Evolutionary conservation across 177 flowering plant species (phyloP).

Genomic region (Tripterygium wilfordii): DNA sequence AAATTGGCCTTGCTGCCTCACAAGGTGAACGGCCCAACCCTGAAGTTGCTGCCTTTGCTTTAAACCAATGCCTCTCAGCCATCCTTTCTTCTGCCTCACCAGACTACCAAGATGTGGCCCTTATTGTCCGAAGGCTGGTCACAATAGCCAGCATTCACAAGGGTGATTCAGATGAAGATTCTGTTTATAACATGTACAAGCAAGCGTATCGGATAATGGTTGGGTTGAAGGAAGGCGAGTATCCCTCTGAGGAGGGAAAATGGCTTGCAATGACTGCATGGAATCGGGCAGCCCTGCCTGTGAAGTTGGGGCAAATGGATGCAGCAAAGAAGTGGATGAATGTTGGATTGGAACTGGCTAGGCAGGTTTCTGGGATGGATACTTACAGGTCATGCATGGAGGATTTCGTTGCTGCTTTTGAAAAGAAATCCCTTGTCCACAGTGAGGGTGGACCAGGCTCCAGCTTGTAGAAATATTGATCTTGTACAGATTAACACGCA

Average conservation of each 20-base stretch:
- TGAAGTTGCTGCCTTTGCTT: conserved; percentile 45
- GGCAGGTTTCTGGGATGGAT: conserved; percentile 51
- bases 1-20: conserved; percentile 50
- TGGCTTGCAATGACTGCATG: conserved; percentile 93
- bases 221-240: conserved; percentile 76
- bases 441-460: conserved; percentile 5
- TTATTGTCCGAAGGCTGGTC: conserved; percentile 43
- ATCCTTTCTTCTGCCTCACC: conserved; percentile 47
- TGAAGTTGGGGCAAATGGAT: conserved; percentile 54
- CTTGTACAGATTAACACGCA: neutral
- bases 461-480: conserved; percentile 1
- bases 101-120: conserved; percentile 46
- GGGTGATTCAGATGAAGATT: conserved; percentile 61
- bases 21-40: conserved; percentile 41
- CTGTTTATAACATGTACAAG: conserved; percentile 48
- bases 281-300: conserved; percentile 81
- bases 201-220: conserved; percentile 80
- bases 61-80: conserved; percentile 46
- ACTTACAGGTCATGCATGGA: conserved; percentile 70
- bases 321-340: conserved; percentile 76
- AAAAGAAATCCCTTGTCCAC: conserved; percentile 27
- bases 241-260: conserved; percentile 76
- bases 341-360: conserved; percentile 65
- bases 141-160: conserved; percentile 32
- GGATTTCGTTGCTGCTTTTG: conserved; percentile 44